Evolutionary conservation across 371 early-diverging fungal species (phyloP).

Genomic region (Mucor velutinosus): DNA sequence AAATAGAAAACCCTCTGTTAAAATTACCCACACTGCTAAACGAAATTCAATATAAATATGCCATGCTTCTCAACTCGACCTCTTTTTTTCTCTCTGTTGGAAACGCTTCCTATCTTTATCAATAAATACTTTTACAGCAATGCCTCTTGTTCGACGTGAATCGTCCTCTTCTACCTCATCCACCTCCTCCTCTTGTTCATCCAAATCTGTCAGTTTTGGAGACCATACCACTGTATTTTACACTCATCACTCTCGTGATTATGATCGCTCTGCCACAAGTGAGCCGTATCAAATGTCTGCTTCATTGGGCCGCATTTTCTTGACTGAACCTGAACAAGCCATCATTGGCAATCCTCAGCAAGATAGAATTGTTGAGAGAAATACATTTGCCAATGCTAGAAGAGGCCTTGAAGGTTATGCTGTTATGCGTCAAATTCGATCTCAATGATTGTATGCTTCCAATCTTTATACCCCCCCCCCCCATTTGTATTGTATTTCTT

Average conservation of each 20-base stretch:
- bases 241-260: slow-evolving; percentile 43
- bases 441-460: background rate
- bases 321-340: slow-evolving; percentile 7
- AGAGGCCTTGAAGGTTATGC: slow-evolving; percentile 14
- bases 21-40: background rate
- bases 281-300: slow-evolving; percentile 2
- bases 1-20: background rate
- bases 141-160: slow-evolving; percentile 9
- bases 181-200: slow-evolving; percentile 5
- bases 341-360: slow-evolving; percentile 5
- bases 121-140: background rate
- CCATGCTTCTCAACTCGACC: background rate
- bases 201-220: slow-evolving; percentile 40
- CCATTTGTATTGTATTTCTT: background rate
- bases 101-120: background rate
- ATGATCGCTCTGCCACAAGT: slow-evolving; percentile 31
- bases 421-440: slow-evolving; percentile 10
- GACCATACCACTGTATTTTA: slow-evolving; percentile 33
- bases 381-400: slow-evolving; percentile 17
- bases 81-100: slow-evolving; percentile 1
- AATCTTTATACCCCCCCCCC: background rate
- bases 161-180: slow-evolving; percentile 10
- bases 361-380: slow-evolving; percentile 11
- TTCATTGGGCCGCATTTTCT: slow-evolving; percentile 8
- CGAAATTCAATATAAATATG: background rate